Conservation (phyloP, 805 yeast genomes). For the Saturnispora bothae region DNA sequence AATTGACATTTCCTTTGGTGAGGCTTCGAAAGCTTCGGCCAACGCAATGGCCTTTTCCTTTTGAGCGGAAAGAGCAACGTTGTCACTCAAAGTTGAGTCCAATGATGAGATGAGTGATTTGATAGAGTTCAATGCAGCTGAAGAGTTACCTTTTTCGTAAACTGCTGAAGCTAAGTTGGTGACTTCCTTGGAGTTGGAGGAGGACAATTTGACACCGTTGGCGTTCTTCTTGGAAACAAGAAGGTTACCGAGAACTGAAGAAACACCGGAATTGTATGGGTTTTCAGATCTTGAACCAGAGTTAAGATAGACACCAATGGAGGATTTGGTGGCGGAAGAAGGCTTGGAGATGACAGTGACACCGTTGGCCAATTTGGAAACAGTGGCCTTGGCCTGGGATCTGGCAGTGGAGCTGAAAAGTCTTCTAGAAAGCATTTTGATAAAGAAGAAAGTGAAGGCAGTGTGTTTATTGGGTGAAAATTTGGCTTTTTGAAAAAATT, state of each 20-base stretch:
- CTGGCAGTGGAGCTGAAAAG: slow-evolving; percentile 41
- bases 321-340: slow-evolving; percentile 36
- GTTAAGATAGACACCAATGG: slow-evolving; percentile 61
- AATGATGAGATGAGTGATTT: slow-evolving; percentile 32
- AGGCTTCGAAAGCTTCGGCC: slow-evolving; percentile 46
- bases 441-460: background rate
- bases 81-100: slow-evolving; percentile 31
- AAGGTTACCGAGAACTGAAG: slow-evolving; percentile 49
- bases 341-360: slow-evolving; percentile 61
- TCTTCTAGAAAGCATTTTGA: slow-evolving; percentile 37
- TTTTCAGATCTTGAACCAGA: slow-evolving; percentile 78
- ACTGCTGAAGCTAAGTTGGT: slow-evolving; percentile 53
- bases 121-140: slow-evolving; percentile 43
- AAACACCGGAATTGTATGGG: slow-evolving; percentile 73
- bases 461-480: background rate
- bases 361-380: slow-evolving; percentile 67
- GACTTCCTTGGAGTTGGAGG: slow-evolving; percentile 51
- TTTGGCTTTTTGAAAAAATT: background rate
- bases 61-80: slow-evolving; percentile 27
- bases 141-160: slow-evolving; percentile 45
- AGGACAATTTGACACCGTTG: slow-evolving; percentile 46
- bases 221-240: slow-evolving; percentile 30
- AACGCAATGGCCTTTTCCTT: slow-evolving; percentile 37
- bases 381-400: slow-evolving; percentile 45
- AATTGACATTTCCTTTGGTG: slow-evolving; percentile 45